Percentiles rank a stretch among this genome's conserved stretches.
Evolutionary conservation across 2,329 filamentous ascomycete genomes (phyloP).

Genomic region (Botrytis squamosa): DNA sequence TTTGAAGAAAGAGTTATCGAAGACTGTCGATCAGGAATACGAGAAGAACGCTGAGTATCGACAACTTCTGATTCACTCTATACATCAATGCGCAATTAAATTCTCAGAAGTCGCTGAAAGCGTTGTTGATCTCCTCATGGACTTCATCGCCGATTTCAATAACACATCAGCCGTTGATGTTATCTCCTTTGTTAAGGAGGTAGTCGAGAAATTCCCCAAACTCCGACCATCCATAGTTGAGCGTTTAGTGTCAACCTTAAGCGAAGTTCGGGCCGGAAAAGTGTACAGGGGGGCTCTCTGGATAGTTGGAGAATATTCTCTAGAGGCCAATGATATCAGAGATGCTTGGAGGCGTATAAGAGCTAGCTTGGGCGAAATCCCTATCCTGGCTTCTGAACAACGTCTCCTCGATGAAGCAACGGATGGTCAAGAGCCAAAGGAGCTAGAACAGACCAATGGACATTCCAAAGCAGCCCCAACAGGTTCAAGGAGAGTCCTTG

Average conservation of each 20-base stretch:
- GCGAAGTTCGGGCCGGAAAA: slow-evolving; percentile 93
- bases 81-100: slow-evolving; percentile 98
- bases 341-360: slow-evolving; percentile 97
- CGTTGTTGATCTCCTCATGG: slow-evolving; percentile 96
- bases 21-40: slow-evolving; percentile 97
- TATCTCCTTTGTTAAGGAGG: slow-evolving; percentile 98
- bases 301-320: slow-evolving; percentile 96
- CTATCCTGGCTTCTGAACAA: slow-evolving; percentile 93
- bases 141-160: slow-evolving; percentile 98
- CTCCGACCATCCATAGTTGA: slow-evolving; percentile 84
- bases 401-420: slow-evolving; percentile 80
- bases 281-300: slow-evolving; percentile 95
- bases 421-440: slow-evolving; percentile 65
- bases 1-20: slow-evolving; percentile 94
- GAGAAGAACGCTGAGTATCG: slow-evolving; percentile 97
- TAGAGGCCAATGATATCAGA: slow-evolving; percentile 89
- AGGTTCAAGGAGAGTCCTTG: slow-evolving; percentile 86
- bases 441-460: slow-evolving; percentile 71
- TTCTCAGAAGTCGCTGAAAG: slow-evolving; percentile 97
- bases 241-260: slow-evolving; percentile 83
- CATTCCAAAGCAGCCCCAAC: slow-evolving; percentile 76
- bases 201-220: slow-evolving; percentile 95
- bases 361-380: slow-evolving; percentile 91
- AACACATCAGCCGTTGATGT: slow-evolving; percentile 96
- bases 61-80: slow-evolving; percentile 91